phyloP scores from a whole-genome alignment of 2,329 filamentous ascomycete species.

The Cucurbitaria berberidis region DNA sequence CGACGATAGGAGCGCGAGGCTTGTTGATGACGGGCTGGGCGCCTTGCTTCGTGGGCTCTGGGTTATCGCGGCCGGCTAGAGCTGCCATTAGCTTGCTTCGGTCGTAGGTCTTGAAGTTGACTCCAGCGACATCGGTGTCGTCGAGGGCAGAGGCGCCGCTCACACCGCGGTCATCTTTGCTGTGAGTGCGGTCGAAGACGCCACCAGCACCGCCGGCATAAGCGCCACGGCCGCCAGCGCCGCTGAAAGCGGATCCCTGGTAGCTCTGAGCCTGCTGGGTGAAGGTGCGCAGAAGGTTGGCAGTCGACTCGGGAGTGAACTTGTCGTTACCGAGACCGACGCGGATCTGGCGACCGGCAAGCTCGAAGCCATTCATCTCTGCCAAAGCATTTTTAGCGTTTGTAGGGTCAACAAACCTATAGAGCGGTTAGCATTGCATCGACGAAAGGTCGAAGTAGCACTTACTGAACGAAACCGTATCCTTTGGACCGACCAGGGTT shows the following conservation, averaged over 20 bases:
- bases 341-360: slow-evolving; percentile 94
- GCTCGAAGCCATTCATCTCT: slow-evolving; percentile 99
- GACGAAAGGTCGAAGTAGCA: slow-evolving; percentile 31
- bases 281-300: slow-evolving; percentile 90
- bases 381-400: slow-evolving; percentile 94
- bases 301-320: slow-evolving; percentile 96
- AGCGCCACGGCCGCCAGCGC: slow-evolving; percentile 83
- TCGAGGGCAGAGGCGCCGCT: slow-evolving; percentile 93
- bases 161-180: slow-evolving; percentile 84
- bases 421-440: slow-evolving; percentile 21
- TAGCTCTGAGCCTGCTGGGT: slow-evolving; percentile 68
- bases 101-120: slow-evolving; percentile 99
- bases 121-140: slow-evolving; percentile 95
- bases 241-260: slow-evolving; percentile 91
- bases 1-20: slow-evolving; percentile 78
- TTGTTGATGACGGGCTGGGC: slow-evolving; percentile 61
- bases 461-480: slow-evolving; percentile 98
- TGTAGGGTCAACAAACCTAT: slow-evolving; percentile 87
- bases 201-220: slow-evolving; percentile 73
- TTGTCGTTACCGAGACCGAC: slow-evolving; percentile 99
- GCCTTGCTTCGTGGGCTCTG: slow-evolving; percentile 65
- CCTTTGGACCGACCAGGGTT: slow-evolving; percentile 64
- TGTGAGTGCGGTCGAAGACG: slow-evolving; percentile 88
- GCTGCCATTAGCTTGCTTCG: slow-evolving; percentile 98
- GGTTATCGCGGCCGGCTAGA: slow-evolving; percentile 79